These are phyloP conservation scores for Microglena sp. DNA, from an alignment of 139 green algal species.

Conservation along the genomic window DNA sequence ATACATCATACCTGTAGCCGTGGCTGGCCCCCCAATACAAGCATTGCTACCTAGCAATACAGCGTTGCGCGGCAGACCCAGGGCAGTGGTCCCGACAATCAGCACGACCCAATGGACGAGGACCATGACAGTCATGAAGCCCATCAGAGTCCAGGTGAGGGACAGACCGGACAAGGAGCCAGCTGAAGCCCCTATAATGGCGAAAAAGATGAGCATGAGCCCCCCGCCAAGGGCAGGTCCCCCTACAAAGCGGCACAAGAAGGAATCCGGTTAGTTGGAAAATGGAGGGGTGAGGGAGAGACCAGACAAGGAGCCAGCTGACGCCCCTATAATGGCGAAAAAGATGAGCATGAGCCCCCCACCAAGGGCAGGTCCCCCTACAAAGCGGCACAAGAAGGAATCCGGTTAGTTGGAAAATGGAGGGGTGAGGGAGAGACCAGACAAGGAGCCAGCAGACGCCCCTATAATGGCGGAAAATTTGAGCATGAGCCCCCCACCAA, in stretches of 20 bases:
- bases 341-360: constrained; percentile 60
- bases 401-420: no score
- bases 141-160: constrained; percentile 32
- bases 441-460: constrained; percentile 12
- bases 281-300: no score
- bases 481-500: constrained; percentile 51
- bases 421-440: no score
- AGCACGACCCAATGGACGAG: constrained; percentile 35
- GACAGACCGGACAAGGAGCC: background rate
- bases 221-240: constrained; percentile 27
- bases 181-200: constrained; percentile 52
- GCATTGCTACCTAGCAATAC: constrained; percentile 63
- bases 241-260: no score
- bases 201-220: constrained; percentile 75
- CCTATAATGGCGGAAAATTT: constrained; percentile 79
- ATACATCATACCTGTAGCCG: constrained; percentile 38
- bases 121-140: constrained; percentile 27
- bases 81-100: background rate
- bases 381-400: no score
- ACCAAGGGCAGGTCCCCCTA: constrained; percentile 24
- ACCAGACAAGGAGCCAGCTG: background rate
- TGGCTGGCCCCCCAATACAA: constrained; percentile 67
- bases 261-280: no score
- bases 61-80: constrained; percentile 31
- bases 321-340: constrained; percentile 69